Base-by-base conservation (phyloP, 768 basidiomycete species). In the Piloderma croceum region DNA sequence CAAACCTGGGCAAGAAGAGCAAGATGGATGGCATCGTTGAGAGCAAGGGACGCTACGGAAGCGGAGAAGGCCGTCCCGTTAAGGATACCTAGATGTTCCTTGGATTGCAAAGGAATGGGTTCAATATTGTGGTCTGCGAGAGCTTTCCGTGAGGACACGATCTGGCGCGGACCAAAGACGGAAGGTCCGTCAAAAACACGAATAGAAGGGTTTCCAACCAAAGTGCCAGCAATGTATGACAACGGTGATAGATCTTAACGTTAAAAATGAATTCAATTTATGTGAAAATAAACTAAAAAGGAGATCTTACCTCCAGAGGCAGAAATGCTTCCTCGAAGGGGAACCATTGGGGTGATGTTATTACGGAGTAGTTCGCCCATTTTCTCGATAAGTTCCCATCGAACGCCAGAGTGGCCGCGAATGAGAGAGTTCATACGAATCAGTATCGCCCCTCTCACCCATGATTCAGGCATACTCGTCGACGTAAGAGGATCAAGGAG, bases 401-500 rank as follows among this genome's bases (percentile, higher is more conserved):
- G 73, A n/a, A 88, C 75, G 31, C 81, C 85, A 19, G 84, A 87
- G 59, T 89, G 86, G 0, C 83, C 86, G 29, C 86, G 78, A 50
- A 86, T 79, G 37, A 90, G 73, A 1, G 83, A 85, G 58, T 90
- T 90, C 74, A 83, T 81, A 47, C 87, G 78, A 46, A 90, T 71
- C 19, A 85, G 59, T 49, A 89, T 87, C 0, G 85, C 83, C 25
- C 81, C 85, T 20, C 88, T 77, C 34, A 90, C 89, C 85, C 90
- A 91, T 3, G 89, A 67, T 46, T 86, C 81, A 3, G 90, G 90
- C 86, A 92, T 90, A 38, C 68, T 76, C 23, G 77, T 77, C 9
- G 81, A 76, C 25, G 74, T 65, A 9, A 69, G 65, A 0, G 82
- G 81, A 49, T 90, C 85, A 13, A 76, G 68, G 20, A 90, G 71